A percentile compares a stretch with the other conserved stretches of the same genome.
phyloP scores from a whole-genome alignment of 1,139 yeast genomes.

The Protomyces pachydermus region DNA sequence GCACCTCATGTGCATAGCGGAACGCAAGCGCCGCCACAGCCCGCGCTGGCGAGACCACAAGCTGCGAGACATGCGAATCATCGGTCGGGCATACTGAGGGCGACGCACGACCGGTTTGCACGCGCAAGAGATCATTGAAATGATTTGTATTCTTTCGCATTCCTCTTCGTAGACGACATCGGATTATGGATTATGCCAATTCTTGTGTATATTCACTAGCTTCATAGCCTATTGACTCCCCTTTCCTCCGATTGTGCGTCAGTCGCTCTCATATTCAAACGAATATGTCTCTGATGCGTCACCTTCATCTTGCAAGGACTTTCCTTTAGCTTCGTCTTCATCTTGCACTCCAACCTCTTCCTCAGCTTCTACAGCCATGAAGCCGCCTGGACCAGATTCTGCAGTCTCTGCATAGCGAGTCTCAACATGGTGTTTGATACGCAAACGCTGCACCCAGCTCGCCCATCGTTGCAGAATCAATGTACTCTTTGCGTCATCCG shows the following conservation, averaged over 20 bases:
- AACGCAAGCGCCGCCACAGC: not conserved
- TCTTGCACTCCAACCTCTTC: no score
- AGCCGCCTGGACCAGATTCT: not conserved
- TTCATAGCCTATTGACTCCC: not conserved
- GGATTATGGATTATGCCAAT: no score
- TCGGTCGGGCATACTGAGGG: conserved; percentile 16
- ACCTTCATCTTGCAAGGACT: not conserved
- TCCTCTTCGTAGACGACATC: no score
- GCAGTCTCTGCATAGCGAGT: not conserved
- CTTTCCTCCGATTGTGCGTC: not conserved
- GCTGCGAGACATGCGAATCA: conserved; percentile 22
- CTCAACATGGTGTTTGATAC: not conserved
- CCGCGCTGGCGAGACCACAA: conserved; percentile 8
- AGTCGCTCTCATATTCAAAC: not conserved
- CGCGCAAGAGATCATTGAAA: conserved; percentile 13
- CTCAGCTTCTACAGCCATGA: not conserved
- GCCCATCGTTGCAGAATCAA: not conserved
- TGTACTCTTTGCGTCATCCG: not conserved
- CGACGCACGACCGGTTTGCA: conserved; percentile 23
- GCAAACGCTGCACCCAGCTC: not conserved
- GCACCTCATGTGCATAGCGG: not conserved
- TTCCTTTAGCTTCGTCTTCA: not conserved
- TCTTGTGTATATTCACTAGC: no score
- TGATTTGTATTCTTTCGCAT: no score
- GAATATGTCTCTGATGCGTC: not conserved